Base-by-base conservation (phyloP, 495 filamentous ascomycete genomes). In the Hypomontagnella submonticulosa region DNA sequence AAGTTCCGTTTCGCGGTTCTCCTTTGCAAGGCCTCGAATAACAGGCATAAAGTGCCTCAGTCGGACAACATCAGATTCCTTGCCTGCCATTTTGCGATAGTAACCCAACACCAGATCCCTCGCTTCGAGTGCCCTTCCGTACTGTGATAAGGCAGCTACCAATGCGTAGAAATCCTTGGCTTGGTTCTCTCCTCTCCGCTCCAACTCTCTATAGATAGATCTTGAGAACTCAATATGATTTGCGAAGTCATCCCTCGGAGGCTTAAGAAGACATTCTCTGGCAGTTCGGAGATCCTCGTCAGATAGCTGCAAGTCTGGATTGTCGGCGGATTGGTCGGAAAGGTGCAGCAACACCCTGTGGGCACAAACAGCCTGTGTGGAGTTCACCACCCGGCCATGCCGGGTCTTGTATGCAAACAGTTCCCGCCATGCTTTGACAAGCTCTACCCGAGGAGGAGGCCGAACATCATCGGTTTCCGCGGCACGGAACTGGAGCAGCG, bases 11-110 rank as follows among this genome's bases (percentile, higher is more conserved):
- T 87, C 78, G 53, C 87, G 84, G 8, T 83, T 83, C 61, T 91
- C 86, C 58, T 77, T 77, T 11, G 86, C 87, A 63, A 93, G 88
- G 1, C 92, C 92, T 30, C 78, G 76, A 33, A 95, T 65, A 4
- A 93, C 78, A 10, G 74, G 69, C 2, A 80, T 75, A 87, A 89
- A 93, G n/a, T 43, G 54, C 15, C 57, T 61, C 15, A 66, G 32
- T 20, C 40, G 19, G 23, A 58, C 54, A 38, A 78, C 59, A 20
- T 71, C 75, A 43, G 56, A 41, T 71, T 77, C 59, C 5, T 55
- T 58, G 20, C 63, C 49, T 57, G 23, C 34, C 54, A 64, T 18
- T 65, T 34, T 16, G 1, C 38, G 32, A 41, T 61, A 79, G 49
- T 82, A 81, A 38, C 83, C 71, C 52, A 83, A 66, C 0, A 88